phyloP scores from a whole-genome alignment of 169 alveolate genomes.

The Eimeria acervulina region DNA sequence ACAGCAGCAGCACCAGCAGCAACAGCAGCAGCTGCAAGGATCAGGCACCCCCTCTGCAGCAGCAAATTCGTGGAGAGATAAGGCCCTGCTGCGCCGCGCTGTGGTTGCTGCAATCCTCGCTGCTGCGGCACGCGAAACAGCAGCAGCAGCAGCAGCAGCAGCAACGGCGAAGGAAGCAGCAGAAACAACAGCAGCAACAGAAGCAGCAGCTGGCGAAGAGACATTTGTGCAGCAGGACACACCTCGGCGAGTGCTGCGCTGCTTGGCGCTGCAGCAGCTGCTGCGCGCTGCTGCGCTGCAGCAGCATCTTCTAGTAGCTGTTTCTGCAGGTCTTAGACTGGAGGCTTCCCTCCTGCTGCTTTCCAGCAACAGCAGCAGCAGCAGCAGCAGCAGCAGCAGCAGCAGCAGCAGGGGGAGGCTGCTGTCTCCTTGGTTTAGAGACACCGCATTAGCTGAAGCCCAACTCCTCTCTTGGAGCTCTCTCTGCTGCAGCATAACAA shows the following conservation, averaged over 20 bases:
- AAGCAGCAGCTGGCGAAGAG: not conserved
- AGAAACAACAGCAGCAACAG: constrained; percentile 29
- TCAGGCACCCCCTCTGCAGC: not conserved
- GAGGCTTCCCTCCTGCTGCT: constrained; percentile 1
- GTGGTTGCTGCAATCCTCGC: not conserved
- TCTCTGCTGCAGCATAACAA: not conserved
- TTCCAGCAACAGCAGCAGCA: constrained; percentile 15
- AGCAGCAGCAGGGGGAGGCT: constrained; percentile 1
- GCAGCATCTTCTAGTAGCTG: not conserved
- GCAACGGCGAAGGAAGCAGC: not conserved
- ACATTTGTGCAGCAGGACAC: not conserved
- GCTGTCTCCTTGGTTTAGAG: constrained; percentile 11
- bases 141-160: constrained; percentile 31
- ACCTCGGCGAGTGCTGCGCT: not conserved
- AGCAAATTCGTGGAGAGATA: not conserved
- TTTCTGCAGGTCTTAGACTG: constrained; percentile 27
- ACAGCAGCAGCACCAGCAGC: constrained; percentile 20
- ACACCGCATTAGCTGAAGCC: not conserved
- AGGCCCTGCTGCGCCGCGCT: constrained; percentile 2
- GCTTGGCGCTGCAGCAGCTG: constrained; percentile 26
- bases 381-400: constrained; percentile 49
- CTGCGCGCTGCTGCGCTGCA: constrained; percentile 11
- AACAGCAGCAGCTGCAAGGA: constrained; percentile 22
- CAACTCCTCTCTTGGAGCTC: not conserved
- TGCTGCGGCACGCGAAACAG: not conserved